Percentiles rank a stretch among this genome's conserved stretches.
phyloP scores from a whole-genome alignment of 2,329 filamentous ascomycete genomes.

The Aspergillus cejpii region DNA sequence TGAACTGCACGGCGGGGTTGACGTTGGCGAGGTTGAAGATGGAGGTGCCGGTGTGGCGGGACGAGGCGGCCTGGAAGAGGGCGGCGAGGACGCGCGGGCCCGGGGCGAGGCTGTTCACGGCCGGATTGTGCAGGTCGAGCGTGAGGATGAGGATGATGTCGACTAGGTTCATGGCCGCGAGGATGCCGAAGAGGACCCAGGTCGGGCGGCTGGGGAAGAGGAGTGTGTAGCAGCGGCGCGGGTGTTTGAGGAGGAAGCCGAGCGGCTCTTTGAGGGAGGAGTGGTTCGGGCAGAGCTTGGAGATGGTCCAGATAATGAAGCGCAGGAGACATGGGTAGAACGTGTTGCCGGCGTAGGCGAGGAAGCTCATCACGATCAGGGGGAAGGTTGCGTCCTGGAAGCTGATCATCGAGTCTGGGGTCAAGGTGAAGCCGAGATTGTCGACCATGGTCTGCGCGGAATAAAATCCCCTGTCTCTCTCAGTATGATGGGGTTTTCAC shows the following conservation, averaged over 20 bases:
- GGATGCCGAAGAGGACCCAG: slow-evolving; percentile 49
- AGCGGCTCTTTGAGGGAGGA: slow-evolving; percentile 38
- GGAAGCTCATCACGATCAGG: slow-evolving; percentile 36
- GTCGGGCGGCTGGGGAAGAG: slow-evolving; percentile 56
- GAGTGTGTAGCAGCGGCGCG: slow-evolving; percentile 56
- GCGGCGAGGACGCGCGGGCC: slow-evolving; percentile 50
- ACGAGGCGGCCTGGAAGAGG: slow-evolving; percentile 52
- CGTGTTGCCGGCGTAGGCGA: slow-evolving; percentile 37
- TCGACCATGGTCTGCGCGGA: slow-evolving; percentile 48
- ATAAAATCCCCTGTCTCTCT: slow-evolving; percentile 41
- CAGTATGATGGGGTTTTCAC: neutral
- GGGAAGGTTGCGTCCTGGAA: slow-evolving; percentile 44
- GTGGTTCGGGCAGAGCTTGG: slow-evolving; percentile 40
- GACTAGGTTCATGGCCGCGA: slow-evolving; percentile 46
- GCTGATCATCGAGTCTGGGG: slow-evolving; percentile 49
- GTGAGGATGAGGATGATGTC: slow-evolving; percentile 52
- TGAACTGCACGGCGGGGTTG: slow-evolving; percentile 51
- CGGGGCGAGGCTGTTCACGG: slow-evolving; percentile 36
- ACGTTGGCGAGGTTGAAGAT: slow-evolving; percentile 48
- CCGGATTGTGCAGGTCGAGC: slow-evolving; percentile 48
- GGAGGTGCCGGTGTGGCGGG: slow-evolving; percentile 45
- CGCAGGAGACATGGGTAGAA: slow-evolving; percentile 52
- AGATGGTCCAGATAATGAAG: slow-evolving; percentile 52
- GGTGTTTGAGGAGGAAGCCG: slow-evolving; percentile 56
- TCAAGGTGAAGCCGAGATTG: slow-evolving; percentile 51